These are phyloP conservation scores for Colletotrichum liriopes DNA, from an alignment of 2,329 filamentous ascomycete genomes.

Conservation along the genomic window DNA sequence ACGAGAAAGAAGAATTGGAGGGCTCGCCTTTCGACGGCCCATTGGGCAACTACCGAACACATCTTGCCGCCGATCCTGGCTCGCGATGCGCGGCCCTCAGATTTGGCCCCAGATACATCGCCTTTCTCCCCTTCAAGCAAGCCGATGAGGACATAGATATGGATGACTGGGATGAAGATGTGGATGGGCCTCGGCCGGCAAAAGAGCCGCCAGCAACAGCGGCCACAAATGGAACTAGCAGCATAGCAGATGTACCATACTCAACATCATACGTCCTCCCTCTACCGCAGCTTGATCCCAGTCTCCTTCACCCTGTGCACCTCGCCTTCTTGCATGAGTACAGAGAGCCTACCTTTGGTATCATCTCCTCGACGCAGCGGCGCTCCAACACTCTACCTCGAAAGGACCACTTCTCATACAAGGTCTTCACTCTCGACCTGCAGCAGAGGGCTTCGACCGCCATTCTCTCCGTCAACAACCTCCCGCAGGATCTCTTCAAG, in stretches of 20 bases:
- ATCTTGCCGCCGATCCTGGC: slow-evolving; percentile 89
- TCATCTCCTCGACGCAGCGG: slow-evolving; percentile 83
- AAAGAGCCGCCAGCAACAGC: slow-evolving; percentile 56
- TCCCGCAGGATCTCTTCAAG: slow-evolving; percentile 89
- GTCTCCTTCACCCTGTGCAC: slow-evolving; percentile 89
- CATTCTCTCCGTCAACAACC: slow-evolving; percentile 85
- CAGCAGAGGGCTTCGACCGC: slow-evolving; percentile 95
- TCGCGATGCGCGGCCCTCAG: slow-evolving; percentile 95
- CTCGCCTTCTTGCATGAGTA: slow-evolving; percentile 97
- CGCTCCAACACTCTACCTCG: slow-evolving; percentile 85
- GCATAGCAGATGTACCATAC: slow-evolving; percentile 77
- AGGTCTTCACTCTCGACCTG: slow-evolving; percentile 94
- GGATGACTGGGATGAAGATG: slow-evolving; percentile 89
- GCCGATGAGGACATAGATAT: slow-evolving; percentile 89
- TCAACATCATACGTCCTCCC: slow-evolving; percentile 93
- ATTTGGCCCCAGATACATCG: slow-evolving; percentile 90
- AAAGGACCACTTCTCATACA: slow-evolving; percentile 90
- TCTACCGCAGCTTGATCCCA: slow-evolving; percentile 89
- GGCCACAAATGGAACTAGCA: slow-evolving; percentile 54
- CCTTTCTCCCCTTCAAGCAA: slow-evolving; percentile 94
- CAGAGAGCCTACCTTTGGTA: slow-evolving; percentile 96
- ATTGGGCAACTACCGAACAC: slow-evolving; percentile 83
- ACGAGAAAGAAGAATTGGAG: slow-evolving; percentile 92
- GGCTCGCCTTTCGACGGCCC: slow-evolving; percentile 86
- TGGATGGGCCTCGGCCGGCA: slow-evolving; percentile 77